Evolutionary conservation across 176 grass and related monocot genomes (phyloP).

Genomic region (Oryza australiensis): DNA sequence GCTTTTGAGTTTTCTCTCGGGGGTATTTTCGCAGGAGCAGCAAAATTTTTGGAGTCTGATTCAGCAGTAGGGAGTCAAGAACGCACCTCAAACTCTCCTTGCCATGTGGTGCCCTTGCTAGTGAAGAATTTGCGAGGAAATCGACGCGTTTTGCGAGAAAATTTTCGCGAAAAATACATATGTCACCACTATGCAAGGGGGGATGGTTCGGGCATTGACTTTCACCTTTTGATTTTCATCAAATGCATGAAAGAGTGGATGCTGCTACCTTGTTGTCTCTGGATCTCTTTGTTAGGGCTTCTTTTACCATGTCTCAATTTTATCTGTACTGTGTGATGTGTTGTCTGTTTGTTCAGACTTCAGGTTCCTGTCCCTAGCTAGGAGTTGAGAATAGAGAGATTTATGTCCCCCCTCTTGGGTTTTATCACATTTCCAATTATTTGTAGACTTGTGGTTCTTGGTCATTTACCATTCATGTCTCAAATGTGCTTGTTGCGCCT

Average conservation of each 20-base stretch:
- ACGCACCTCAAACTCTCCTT: slow-evolving; percentile 92
- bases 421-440: slow-evolving; percentile 12
- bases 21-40: slow-evolving; percentile 28
- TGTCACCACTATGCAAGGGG: slow-evolving; percentile 83
- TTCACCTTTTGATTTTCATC: slow-evolving; percentile 26
- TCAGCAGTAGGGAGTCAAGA: slow-evolving; percentile 79
- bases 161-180: background rate
- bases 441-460: slow-evolving; percentile 27
- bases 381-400: slow-evolving; percentile 13
- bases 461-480: slow-evolving; percentile 9
- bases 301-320: slow-evolving; percentile 11
- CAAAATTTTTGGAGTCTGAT: slow-evolving; percentile 39
- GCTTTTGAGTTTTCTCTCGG: background rate
- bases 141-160: background rate
- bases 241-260: background rate
- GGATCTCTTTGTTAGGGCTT: slow-evolving; percentile 19
- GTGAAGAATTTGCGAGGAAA: slow-evolving; percentile 7
- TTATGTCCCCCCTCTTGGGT: slow-evolving; percentile 13
- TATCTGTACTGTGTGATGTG: slow-evolving; percentile 28
- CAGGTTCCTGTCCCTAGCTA: slow-evolving; percentile 38
- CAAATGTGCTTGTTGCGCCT: slow-evolving; percentile 1
- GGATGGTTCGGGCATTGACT: slow-evolving; percentile 99
- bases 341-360: slow-evolving; percentile 36
- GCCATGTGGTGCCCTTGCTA: slow-evolving; percentile 74
- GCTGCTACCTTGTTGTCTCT: slow-evolving; percentile 29